phyloP scores from a whole-genome alignment of 306 rosid species.

The Quercus aquifolioides region DNA sequence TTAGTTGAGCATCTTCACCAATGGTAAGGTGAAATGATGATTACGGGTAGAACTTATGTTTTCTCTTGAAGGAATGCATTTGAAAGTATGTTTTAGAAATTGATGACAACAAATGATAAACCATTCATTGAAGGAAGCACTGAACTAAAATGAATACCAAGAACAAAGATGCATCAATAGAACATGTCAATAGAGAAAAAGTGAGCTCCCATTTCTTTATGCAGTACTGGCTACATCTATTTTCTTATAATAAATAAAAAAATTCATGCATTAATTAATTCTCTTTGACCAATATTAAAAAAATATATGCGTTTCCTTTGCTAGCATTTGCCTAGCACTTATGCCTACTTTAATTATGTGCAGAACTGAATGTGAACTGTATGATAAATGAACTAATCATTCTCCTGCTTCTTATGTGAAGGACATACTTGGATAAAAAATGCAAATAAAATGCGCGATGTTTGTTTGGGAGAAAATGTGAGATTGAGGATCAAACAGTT shows the following conservation, averaged over 20 bases:
- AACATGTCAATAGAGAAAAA: not conserved
- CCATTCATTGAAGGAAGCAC: not conserved
- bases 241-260: not conserved
- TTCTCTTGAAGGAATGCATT: not conserved
- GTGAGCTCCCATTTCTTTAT: not conserved
- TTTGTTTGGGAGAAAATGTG: slow-evolving; percentile 79
- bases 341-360: not conserved
- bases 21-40: not conserved
- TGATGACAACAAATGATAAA: not conserved
- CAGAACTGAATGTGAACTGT: not conserved
- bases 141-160: too few relatives aligned
- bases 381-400: slow-evolving; percentile 16
- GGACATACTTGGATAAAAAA: slow-evolving; percentile 82
- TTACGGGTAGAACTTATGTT: not conserved
- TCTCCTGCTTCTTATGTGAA: slow-evolving; percentile 27
- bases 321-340: not conserved
- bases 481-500: slow-evolving; percentile 83
- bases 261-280: not conserved
- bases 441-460: slow-evolving; percentile 45
- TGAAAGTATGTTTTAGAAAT: not conserved
- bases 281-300: not conserved
- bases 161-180: too few relatives aligned
- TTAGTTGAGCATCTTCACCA: too few relatives aligned
- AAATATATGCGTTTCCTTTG: not conserved
- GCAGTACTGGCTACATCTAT: not conserved